phyloP scores from a whole-genome alignment of 2,329 filamentous ascomycete species.

The Seiridium unicorne region DNA sequence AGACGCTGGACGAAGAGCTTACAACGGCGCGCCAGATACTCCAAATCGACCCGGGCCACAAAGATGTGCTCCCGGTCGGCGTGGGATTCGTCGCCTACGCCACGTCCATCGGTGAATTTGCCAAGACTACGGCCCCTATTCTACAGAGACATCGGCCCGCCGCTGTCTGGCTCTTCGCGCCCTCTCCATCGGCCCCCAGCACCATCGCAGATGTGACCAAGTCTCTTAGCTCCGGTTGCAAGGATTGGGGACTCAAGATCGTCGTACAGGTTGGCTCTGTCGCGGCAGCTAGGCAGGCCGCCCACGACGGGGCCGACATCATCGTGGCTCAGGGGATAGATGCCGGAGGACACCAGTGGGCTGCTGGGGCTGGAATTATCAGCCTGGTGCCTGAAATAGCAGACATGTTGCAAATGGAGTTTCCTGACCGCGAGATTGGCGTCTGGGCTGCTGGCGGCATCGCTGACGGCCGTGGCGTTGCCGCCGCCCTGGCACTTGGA shows the following conservation, averaged over 20 bases:
- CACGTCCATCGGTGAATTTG: conserved; percentile 36
- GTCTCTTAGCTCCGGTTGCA: not conserved
- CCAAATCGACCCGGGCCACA: conserved; percentile 16
- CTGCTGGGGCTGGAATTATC: conserved; percentile 41
- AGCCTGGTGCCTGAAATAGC: conserved; percentile 46
- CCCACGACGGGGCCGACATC: conserved; percentile 38
- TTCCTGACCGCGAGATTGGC: conserved; percentile 20
- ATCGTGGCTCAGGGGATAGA: conserved; percentile 52
- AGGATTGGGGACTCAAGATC: conserved; percentile 34
- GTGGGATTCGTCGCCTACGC: conserved; percentile 63
- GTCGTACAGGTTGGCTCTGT: conserved; percentile 52
- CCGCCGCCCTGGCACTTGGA: conserved; percentile 48
- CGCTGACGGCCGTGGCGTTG: conserved; percentile 47
- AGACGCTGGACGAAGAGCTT: conserved; percentile 30
- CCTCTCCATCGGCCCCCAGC: conserved; percentile 31
- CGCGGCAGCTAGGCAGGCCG: conserved; percentile 38
- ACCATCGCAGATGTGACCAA: conserved; percentile 17
- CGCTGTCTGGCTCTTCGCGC: conserved; percentile 68
- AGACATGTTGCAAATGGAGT: conserved; percentile 33
- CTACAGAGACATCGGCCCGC: conserved; percentile 52
- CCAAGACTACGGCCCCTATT: conserved; percentile 44
- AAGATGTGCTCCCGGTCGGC: conserved; percentile 45
- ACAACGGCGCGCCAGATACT: conserved; percentile 21
- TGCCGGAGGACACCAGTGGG: conserved; percentile 52
- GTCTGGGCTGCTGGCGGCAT: conserved; percentile 51